A percentile compares a stretch with the other conserved stretches of the same genome.
phyloP scores from a whole-genome alignment of 495 filamentous ascomycete species.

The Penicillium maclennaniae region DNA sequence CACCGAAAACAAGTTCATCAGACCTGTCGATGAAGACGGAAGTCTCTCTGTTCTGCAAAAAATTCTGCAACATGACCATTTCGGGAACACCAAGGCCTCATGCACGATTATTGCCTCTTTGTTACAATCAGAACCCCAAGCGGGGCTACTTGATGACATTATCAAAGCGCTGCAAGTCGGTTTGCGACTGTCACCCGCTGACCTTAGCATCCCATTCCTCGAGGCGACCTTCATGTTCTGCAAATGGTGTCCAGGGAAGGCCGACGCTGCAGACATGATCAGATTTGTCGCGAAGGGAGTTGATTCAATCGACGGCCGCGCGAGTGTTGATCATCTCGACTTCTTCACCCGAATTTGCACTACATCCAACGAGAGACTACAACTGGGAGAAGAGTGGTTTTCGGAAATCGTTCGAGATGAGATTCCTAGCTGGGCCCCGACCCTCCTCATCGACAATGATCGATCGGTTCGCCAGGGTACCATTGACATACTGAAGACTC shows the following conservation, averaged over 20 bases:
- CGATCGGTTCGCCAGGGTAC: conserved; percentile 49
- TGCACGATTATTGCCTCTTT: conserved; percentile 40
- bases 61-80: conserved; percentile 35
- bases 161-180: conserved; percentile 48
- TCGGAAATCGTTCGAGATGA: conserved; percentile 45
- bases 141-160: conserved; percentile 37
- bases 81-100: conserved; percentile 21
- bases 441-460: conserved; percentile 62
- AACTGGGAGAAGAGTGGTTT: conserved; percentile 34
- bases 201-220: conserved; percentile 51
- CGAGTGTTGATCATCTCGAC: conserved; percentile 54
- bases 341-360: conserved; percentile 52
- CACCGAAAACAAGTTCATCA: conserved; percentile 36
- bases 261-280: conserved; percentile 42
- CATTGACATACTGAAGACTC: conserved; percentile 51
- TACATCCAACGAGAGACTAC: conserved; percentile 37
- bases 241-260: conserved; percentile 34
- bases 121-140: conserved; percentile 44
- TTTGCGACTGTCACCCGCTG: conserved; percentile 54
- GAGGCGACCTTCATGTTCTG: conserved; percentile 50
- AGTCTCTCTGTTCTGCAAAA: conserved; percentile 41
- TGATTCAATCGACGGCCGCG: conserved; percentile 51
- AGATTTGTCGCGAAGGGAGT: conserved; percentile 52
- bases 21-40: conserved; percentile 28
- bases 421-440: conserved; percentile 63